Base-by-base conservation (phyloP, 148 eudicot genomes). In the Beta vulgaris region DNA sequence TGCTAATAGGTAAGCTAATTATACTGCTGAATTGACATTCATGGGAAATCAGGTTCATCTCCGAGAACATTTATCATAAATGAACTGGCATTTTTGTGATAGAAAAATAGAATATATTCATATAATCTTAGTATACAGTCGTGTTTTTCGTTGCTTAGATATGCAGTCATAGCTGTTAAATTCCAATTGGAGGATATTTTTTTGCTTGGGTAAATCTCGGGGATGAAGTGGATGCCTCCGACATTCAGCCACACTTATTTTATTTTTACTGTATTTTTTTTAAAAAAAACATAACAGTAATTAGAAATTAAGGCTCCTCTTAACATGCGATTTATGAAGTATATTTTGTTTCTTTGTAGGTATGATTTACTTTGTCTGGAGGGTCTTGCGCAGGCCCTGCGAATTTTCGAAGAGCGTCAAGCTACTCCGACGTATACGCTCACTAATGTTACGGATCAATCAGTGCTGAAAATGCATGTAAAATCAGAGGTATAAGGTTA, bases 361-460 rank as follows among this genome's bases (percentile, higher is more conserved):
- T 92, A 92, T 85, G 98, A 96, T 86, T 89, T 96, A 87, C 97
- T 96, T 51, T 91, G 98, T 81, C 91, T 96, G 3, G 99, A 96
- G 84, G 99, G 99, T 34, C 85, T 96, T 77, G 92, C 89, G 7
- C 90, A 80, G 78, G 85, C 99, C 39, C 88, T 96, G 19, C 88
- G 93, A 21, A 82, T 96, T 67, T 95, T 92, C 76, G 79, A 82
- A 76, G 97, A 87, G 77, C 69, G 84, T 37, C 87, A 96, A 79
- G 86, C 86, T 7, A 82, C 91, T 77, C 99, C 99, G 11, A 78
- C 65, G 4, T 92, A 90, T 75, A 80, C 58, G 28, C 71, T 89
- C 74, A 80, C 89, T 42, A 69, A 74, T 66, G 81, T 89, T 73
- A 65, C 68, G 43, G 69, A 49, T 9, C 83, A 81, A 34, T 89